Evolutionary conservation across 2,329 filamentous ascomycete genomes (phyloP).

Genomic region (Gaeumannomyces sp.): DNA sequence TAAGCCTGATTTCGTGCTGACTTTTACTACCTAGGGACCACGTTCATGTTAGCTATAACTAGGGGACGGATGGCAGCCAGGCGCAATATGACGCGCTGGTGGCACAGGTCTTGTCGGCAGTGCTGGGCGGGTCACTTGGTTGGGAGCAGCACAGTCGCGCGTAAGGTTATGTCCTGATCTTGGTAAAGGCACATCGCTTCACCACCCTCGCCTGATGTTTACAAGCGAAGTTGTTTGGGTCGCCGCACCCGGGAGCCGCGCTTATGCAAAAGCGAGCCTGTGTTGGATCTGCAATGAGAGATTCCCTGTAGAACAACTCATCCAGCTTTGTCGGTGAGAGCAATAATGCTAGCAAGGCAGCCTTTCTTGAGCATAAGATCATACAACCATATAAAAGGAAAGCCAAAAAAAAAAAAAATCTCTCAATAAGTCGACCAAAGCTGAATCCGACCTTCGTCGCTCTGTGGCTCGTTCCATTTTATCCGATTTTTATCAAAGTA

Average conservation of each 20-base stretch:
- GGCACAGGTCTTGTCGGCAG: conserved; percentile 92
- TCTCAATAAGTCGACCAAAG: too few relatives aligned
- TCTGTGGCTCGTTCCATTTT: too few relatives aligned
- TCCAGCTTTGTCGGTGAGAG: too few relatives aligned
- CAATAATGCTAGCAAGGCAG: too few relatives aligned
- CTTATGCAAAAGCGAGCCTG: too few relatives aligned
- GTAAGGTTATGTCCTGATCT: conserved; percentile 93
- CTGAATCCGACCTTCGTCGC: too few relatives aligned
- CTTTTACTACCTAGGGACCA: background rate
- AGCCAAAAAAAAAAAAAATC: too few relatives aligned
- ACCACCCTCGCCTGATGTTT: conserved; percentile 98
- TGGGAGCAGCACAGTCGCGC: conserved; percentile 89
- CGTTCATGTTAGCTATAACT: conserved; percentile 8
- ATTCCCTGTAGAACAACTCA: too few relatives aligned
- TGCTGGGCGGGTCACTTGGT: conserved; percentile 87
- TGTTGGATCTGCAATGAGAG: too few relatives aligned
- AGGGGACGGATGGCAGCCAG: background rate
- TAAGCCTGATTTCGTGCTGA: background rate
- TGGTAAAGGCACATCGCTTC: conserved; percentile 98
- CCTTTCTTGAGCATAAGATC: too few relatives aligned
- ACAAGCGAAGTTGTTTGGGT: conserved; percentile 96
- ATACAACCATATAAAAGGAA: too few relatives aligned
- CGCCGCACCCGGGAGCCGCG: conserved; percentile 43
- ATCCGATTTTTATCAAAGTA: too few relatives aligned
- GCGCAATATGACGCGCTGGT: conserved; percentile 61